A percentile compares a stretch with the other conserved stretches of the same genome.
Conservation (phyloP, 768 basidiomycete species). For the Kwoniella dejecticola region DNA sequence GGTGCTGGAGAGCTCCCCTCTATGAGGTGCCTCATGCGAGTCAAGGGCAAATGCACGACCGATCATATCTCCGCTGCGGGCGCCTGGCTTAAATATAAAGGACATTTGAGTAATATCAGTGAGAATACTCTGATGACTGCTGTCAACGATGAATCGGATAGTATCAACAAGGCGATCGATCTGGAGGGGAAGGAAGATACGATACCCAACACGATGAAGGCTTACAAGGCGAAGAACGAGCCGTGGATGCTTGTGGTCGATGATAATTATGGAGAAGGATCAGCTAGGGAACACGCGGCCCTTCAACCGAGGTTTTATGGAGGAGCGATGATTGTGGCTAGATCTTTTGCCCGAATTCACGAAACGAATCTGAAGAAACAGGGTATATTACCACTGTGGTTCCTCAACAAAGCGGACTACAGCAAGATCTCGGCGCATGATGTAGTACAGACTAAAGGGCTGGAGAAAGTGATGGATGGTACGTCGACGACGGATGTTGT, state of each 20-base stretch:
- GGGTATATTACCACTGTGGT: conserved; percentile 95
- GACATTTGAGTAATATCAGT: conserved; percentile 89
- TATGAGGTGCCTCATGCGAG: conserved; percentile 82
- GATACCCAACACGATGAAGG: conserved; percentile 87
- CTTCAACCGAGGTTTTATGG: conserved; percentile 95
- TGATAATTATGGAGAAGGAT: conserved; percentile 88
- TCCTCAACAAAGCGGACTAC: conserved; percentile 83
- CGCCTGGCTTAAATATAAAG: conserved; percentile 98
- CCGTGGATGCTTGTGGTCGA: conserved; percentile 94
- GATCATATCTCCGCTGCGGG: conserved; percentile 99
- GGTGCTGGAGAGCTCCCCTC: conserved; percentile 71
- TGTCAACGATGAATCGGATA: conserved; percentile 89
- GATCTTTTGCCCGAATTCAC: conserved; percentile 97
- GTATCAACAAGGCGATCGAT: conserved; percentile 89
- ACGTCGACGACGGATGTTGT: conserved; percentile 58
- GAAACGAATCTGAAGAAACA: conserved; percentile 99
- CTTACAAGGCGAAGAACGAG: conserved; percentile 75
- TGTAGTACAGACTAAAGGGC: conserved; percentile 76
- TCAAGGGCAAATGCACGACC: conserved; percentile 98
- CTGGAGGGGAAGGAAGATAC: conserved; percentile 67
- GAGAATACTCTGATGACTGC: conserved; percentile 95
- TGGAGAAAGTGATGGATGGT: conserved; percentile 63
- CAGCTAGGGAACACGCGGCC: conserved; percentile 95
- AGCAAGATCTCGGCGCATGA: conserved; percentile 76
- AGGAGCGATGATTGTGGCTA: conserved; percentile 80